Base-by-base conservation (phyloP, 257 asterid species). In the Cordia subcordata region DNA sequence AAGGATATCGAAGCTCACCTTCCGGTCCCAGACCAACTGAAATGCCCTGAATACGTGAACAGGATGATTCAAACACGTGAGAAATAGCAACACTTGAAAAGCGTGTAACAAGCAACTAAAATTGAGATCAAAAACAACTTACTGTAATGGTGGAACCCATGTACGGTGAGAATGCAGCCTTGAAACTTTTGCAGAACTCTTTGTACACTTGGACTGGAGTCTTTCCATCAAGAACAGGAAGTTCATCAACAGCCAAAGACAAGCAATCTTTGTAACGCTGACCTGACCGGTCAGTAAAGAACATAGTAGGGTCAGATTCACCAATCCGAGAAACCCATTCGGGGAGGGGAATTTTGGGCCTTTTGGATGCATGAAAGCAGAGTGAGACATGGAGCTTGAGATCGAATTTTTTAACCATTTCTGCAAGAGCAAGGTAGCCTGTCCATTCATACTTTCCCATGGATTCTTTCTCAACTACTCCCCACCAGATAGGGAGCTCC, bases 401-500 rank as follows among this genome's bases (percentile, higher is more conserved):
- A 53, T 80, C 96, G 71, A 79, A 53, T 13, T 75, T 76, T 27
- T 69, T 71, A 60, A 85, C 86, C 81, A 91, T 65, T 52, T 88
- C 90, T 46, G 78, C 82, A 12, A 85, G 49, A 21, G 81, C 81
- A 13, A 85, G 80, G 66, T 85, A 88, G 57, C 96, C 78, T 4
- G 74, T 65, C 98, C 98, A 91, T 42, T 91, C 62, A 53, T 88
- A 91, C 44, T 74, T 75, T 32, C 93, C 96, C 75, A 58, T 69
- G 40, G 76, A 72, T 44, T 85, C 88, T 18, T 71, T 88, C 76
- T 88, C 96, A 8, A 70, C 96, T 49, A 88, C 55, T 11, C 95
- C 98, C 98, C 98, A 88, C 95, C 95, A 91, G n/a, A 91, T 35
- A 0, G 96, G 95, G 49, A 91, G 92, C 77, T 88, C 95, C 9